Base-by-base conservation (phyloP, 306 rosid species). In the Acacia confusa region DNA sequence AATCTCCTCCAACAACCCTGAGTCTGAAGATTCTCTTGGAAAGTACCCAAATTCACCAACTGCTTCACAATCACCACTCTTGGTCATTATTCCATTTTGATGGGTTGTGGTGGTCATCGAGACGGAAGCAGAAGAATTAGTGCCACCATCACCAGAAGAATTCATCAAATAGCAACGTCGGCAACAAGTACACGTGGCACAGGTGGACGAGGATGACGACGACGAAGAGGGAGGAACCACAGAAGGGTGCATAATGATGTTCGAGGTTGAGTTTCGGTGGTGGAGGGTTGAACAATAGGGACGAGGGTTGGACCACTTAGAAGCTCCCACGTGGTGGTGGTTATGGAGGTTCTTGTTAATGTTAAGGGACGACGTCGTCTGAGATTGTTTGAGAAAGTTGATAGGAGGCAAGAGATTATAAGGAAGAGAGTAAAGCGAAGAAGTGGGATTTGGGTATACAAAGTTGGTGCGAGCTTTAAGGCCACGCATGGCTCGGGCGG, bases 401-500 rank as follows among this genome's bases (percentile, higher is more conserved):
- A 91, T 76, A 0, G 81, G 78, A 68, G 89, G 84, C 32, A 87
- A 78, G n/a, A 73, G 43, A 24, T 61, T 86, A 4, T 80, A 74
- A 10, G 84, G 44, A 75, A 75, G 43, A 1, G 81, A 77, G 41
- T 79, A 6, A 45, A 28, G 82, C 19, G 41, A 79, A 25, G 88
- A 82, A 0, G 87, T 83, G 0, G 89, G 67, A 28, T 90, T 16
- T 1, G 95, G 94, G 85, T 93, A 95, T 0, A 83, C 86, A 48
- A 95, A 93, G 65, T 95, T 95, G 3, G 99, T 95, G 6, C 98
- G 88, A 28, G 99, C 99, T 45, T 93, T 95, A 28, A 85, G 74
- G 2, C 99, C 99, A 1, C 98, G 96, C 98, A 95, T 89, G 78
- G 97, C 91, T 61, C 99, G 86, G 9, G 99, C 99, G 14, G 99